These are phyloP conservation scores for Penicillium manginii DNA, from an alignment of 495 filamentous ascomycete species.

Conservation along the genomic window DNA sequence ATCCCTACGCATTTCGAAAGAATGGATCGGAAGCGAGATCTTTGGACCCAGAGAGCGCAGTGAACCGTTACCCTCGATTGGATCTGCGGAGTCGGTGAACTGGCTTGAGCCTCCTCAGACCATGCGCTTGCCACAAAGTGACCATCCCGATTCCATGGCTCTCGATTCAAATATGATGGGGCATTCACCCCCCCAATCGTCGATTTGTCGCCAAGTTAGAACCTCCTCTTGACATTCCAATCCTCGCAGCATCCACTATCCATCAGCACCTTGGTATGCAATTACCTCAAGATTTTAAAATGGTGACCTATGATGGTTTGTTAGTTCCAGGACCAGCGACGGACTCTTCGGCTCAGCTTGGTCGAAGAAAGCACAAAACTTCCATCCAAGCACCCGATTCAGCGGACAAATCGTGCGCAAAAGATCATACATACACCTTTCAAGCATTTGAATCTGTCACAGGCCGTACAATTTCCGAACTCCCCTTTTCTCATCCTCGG, in stretches of 20 bases:
- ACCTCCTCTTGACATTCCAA: constrained; percentile 78
- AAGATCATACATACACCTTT: constrained; percentile 69
- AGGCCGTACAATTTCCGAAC: constrained; percentile 66
- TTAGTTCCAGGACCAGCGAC: constrained; percentile 55
- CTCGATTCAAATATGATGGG: constrained; percentile 50
- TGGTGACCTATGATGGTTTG: constrained; percentile 68
- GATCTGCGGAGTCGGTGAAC: constrained; percentile 34
- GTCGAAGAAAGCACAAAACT: constrained; percentile 37
- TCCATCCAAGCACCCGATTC: constrained; percentile 39
- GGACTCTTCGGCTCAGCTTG: constrained; percentile 29
- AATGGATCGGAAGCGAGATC: constrained; percentile 44
- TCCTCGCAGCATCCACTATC: constrained; percentile 67
- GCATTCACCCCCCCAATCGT: constrained; percentile 63
- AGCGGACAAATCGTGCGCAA: constrained; percentile 44
- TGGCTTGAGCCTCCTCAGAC: constrained; percentile 58
- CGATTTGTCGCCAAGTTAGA: constrained; percentile 84
- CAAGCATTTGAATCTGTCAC: constrained; percentile 71
- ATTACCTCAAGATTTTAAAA: constrained; percentile 56
- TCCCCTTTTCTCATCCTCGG: constrained; percentile 86
- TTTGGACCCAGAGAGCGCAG: constrained; percentile 34
- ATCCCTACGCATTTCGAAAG: constrained; percentile 50
- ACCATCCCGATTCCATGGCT: constrained; percentile 48
- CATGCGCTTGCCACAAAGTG: constrained; percentile 39
- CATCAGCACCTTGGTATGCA: constrained; percentile 63
- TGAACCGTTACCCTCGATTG: constrained; percentile 25